Conservation (phyloP, 495 filamentous ascomycete species). For the Amphirosellinia nigrospora region DNA sequence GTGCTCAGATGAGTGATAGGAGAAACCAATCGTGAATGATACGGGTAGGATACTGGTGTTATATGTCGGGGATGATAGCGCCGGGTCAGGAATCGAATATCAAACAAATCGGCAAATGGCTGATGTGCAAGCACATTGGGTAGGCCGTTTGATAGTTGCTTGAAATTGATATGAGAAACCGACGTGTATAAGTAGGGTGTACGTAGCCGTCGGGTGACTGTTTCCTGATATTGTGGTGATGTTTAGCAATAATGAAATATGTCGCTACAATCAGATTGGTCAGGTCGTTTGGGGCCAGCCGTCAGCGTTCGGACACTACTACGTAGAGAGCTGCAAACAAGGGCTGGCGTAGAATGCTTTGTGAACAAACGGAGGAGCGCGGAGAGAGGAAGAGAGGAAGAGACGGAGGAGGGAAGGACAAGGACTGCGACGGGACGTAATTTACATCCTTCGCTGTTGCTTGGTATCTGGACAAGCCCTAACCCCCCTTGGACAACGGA, state of each 20-base stretch:
- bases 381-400: too few relatives aligned
- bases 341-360: neutral
- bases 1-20: neutral
- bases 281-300: neutral
- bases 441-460: neutral
- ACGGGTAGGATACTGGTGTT: neutral
- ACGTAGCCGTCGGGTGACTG: neutral
- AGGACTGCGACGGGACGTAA: neutral
- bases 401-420: neutral
- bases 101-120: neutral
- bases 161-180: neutral
- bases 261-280: neutral
- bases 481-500: neutral
- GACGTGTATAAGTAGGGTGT: neutral
- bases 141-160: conserved; percentile 12
- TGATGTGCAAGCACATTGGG: neutral
- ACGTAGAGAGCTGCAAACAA: neutral
- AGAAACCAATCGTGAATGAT: neutral
- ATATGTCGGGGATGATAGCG: neutral
- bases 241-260: conserved; percentile 2
- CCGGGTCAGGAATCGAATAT: neutral
- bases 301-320: neutral
- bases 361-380: neutral
- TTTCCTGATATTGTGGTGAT: neutral
- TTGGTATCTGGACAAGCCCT: neutral